Evolutionary conservation across 257 asterid species (phyloP), one percentile per base, ranked within the genome.

Genomic region (Fraxinus americana): DNA sequence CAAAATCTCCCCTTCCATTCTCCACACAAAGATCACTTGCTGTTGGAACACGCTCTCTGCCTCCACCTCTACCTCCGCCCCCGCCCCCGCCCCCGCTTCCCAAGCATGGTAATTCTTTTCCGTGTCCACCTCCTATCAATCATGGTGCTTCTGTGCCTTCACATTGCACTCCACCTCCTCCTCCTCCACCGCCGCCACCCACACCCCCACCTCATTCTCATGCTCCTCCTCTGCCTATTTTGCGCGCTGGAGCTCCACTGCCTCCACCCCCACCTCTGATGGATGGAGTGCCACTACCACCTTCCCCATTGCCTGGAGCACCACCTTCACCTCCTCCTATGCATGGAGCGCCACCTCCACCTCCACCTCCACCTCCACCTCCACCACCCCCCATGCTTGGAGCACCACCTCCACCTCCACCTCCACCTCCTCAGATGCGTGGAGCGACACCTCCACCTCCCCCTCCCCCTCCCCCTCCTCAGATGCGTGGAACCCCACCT

Each of bases 361-460:
- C 41, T 1, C 41, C 43, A 32, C 34, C 84, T 1, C 41, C 43
- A 32, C 34, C 84, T 2, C 82, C 87, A 2, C 88, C 96, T 13
- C 88, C 94, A 25, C 27, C 27, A 1, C 2, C 77, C 36, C 75
- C 77, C 17, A 12, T 71, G 45, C 71, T 3, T 38, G 69, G 85
- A 45, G 29, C 45, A 43, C 69, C 86, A 0, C 80, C 41, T 1
- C 41, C 41, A 30, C 34, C 84, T 3, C 86, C 76, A 5, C 77
- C 90, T 2, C 82, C 87, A 2, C 88, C 96, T 13, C 88, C 94
- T 2, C 86, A 5, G 1, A 11, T 41, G 50, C 86, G 82, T 0
- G 38, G 71, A 50, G 66, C 77, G 2, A 71, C 75, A 23, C 78
- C 80, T 11, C 79, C 85, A 39, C 85, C 34, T 4, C 34, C 1